These are phyloP conservation scores for Nymphaea thermarum DNA, from an alignment of 164 flowering plant species.

Conservation along the genomic window DNA sequence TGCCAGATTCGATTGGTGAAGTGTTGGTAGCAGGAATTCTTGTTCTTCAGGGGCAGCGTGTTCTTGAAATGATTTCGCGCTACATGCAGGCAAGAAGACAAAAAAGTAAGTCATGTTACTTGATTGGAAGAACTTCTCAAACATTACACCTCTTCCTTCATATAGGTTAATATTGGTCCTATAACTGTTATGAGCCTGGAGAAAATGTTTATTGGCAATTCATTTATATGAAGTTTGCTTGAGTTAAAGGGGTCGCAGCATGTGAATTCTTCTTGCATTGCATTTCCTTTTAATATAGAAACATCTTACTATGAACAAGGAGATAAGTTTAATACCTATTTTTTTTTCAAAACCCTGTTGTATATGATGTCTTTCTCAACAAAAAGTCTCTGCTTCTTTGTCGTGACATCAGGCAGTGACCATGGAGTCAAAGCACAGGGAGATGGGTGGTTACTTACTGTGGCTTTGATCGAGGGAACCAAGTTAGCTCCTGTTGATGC, in stretches of 20 bases:
- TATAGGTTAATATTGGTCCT: too few species aligned
- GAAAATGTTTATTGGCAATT: too few species aligned
- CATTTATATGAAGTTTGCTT: too few species aligned
- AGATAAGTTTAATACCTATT: too few species aligned
- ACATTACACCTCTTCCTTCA: too few species aligned
- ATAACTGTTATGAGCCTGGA: too few species aligned
- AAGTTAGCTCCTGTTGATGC: constrained; percentile 82
- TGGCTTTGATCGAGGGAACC: constrained; percentile 83
- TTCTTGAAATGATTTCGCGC: constrained; percentile 55
- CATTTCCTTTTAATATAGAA: too few species aligned
- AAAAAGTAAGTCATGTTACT: constrained; percentile 36
- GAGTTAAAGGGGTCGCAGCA: too few species aligned
- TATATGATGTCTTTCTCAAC: neutral
- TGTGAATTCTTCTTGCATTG: too few species aligned
- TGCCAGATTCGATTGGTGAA: constrained; percentile 96
- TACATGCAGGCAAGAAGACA: constrained; percentile 82
- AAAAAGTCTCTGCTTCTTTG: neutral
- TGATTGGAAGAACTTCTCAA: too few species aligned
- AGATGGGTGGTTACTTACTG: constrained; percentile 92
- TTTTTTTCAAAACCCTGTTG: neutral
- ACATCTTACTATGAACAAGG: too few species aligned
- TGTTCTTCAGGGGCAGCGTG: constrained; percentile 70
- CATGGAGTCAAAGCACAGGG: constrained; percentile 98
- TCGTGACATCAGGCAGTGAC: constrained; percentile 46
- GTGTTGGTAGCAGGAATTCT: constrained; percentile 61